Evolutionary conservation across 768 basidiomycete species (phyloP), one percentile per base, ranked within the genome.

Genomic region (Rubroboletus pulcherrimus): DNA sequence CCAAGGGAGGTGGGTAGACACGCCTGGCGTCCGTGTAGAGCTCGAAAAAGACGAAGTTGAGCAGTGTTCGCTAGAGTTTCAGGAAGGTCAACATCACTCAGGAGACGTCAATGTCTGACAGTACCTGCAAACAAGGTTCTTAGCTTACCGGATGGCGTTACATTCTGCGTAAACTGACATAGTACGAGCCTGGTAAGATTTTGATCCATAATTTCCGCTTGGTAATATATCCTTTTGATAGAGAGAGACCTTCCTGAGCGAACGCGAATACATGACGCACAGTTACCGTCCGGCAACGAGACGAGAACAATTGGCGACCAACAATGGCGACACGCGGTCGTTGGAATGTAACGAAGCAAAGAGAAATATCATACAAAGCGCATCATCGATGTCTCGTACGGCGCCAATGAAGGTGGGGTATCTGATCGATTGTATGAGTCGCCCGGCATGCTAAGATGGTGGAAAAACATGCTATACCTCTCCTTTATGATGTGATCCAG

Each of bases 401-500:
- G 97, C 94, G 67, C 97, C 93, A 51, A 92, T 82, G 74, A 99
- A 99, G 2, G 94, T 97, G 2, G 97, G 94, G 73, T 99, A 99
- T 69, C 96, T 97, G 57, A 30, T 57, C 21, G 35, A 54, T 30
- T 54, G 49, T 57, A 57, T 62, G 21, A 68, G 40, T 48, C 10
- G 17, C 14, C 12, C 19, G 11, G 21, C 21, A 21, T 29, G 39
- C 40, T 17, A 10, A 53, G 15, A 43, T 35, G 11, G n/a, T 7
- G 33, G 5, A 24, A 0, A 17, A 24, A 1, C 1, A 4, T 38
- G 2, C 69, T 81, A 59, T 61, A 96, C 94, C 97, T 79, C 75
- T 98, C 97, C 69, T 99, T 98, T 69, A 99, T 88, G 58, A 99
- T 89, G 68, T 98, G 97, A 74, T 99, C 97, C 48, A 99, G 72